Evolutionary conservation across 2,329 filamentous ascomycete species (phyloP).

Genomic region (Fusarium sp.): DNA sequence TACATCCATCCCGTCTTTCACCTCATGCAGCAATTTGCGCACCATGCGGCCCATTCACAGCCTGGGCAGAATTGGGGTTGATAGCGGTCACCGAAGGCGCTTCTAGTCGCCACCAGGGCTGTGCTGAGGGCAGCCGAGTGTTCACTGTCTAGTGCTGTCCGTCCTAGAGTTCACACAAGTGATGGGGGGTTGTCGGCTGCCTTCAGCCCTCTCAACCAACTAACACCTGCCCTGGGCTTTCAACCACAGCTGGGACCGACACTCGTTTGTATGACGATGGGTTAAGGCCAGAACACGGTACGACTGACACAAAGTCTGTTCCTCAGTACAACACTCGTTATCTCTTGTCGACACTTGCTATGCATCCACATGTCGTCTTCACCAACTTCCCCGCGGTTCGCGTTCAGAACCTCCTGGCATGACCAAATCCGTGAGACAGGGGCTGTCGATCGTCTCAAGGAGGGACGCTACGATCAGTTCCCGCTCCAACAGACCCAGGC

Average conservation of each 20-base stretch:
- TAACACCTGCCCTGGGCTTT: not conserved
- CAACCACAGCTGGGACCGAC: not conserved
- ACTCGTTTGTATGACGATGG: constrained; percentile 2
- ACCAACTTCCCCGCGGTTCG: constrained; percentile 9
- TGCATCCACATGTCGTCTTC: constrained; percentile 18
- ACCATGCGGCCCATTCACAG: not conserved
- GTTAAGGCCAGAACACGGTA: not conserved
- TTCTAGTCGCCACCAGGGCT: constrained; percentile 1
- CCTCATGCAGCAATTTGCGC: not conserved
- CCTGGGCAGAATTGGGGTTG: not conserved
- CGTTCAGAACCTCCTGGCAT: constrained; percentile 13
- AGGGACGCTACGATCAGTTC: constrained; percentile 15
- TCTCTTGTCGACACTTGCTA: not conserved
- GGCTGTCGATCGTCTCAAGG: constrained; percentile 8
- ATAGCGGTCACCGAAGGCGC: not conserved
- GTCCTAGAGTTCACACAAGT: not conserved
- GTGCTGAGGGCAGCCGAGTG: not conserved
- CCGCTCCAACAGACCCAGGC: constrained; percentile 11
- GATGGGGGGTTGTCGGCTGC: not conserved
- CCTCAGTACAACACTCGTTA: not conserved
- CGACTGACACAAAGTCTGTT: not conserved
- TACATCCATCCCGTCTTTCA: not conserved
- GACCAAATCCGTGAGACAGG: constrained; percentile 15
- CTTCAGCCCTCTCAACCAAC: not conserved
- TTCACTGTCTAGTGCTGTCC: not conserved